Evolutionary conservation across 2,329 filamentous ascomycete species (phyloP), one percentile per base, ranked within the genome.

Genomic region (Camptophora hylomeconis): DNA sequence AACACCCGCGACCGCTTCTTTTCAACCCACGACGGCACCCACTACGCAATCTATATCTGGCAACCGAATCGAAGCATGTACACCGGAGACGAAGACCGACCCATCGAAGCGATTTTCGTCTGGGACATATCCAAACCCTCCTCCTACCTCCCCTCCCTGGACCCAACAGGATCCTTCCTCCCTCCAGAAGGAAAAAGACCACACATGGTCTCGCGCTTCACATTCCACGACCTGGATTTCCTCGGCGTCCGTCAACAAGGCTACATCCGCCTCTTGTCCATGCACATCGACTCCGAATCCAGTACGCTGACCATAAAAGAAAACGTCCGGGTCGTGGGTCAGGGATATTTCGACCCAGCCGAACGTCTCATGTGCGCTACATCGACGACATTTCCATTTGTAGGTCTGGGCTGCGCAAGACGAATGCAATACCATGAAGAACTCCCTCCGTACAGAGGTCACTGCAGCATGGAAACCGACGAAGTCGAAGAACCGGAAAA

Each of bases 41-140:
- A 76, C 45, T 76, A 75, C 48, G 68, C 60, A 20, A 54, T 74
- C 9, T 76, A 75, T 47, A 57, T 67, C 16, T 75, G 70, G 70
- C 68, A 74, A 40, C 63, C 67, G 2, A 67, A 66, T 38, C 62
- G 63, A 24, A 65, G 63, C 24, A 54, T 65, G 20, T 69, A 65
- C 54, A 60, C 57, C 0, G 54, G 56, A 2, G 61, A 62, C 19
- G 65, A 71, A 28, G 65, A 69, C 40, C 60, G 64, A 8, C 69
- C 69, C 0, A 60, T 69, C 10, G 72, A 76, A 45, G 60, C 63
- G 18, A 51, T 76, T 16, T 61, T 60, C 10, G 53, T 76, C 7
- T 76, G 70, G 70, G 64, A 75, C 31, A 68, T 76, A 20, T 62
- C 63, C 2, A 49, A 51, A 0, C 51, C 60, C 2, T 65, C 62